These are phyloP conservation scores for Aspergillus sp. DNA, from an alignment of 2,329 filamentous ascomycete species.

Conservation along the genomic window DNA sequence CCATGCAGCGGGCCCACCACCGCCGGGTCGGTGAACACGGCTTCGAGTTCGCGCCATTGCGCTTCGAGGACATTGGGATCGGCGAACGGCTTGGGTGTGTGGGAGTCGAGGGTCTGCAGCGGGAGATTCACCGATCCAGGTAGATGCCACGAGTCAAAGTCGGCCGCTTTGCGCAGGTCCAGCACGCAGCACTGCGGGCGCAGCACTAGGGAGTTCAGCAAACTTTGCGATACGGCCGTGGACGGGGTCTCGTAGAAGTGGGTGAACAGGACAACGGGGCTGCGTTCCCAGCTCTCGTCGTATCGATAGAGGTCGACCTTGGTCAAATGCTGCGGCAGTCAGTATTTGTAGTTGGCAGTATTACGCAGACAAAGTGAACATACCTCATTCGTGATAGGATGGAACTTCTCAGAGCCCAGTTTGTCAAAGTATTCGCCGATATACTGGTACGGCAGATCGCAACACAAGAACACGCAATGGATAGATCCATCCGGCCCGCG, in stretches of 20 bases:
- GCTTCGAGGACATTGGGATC: conserved; percentile 42
- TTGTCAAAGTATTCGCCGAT: conserved; percentile 60
- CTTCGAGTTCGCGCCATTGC: conserved; percentile 50
- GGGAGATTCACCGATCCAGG: conserved; percentile 47
- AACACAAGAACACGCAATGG: conserved; percentile 60
- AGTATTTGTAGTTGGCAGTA: background rate
- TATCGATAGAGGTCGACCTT: conserved; percentile 55
- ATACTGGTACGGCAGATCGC: conserved; percentile 63
- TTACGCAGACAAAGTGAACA: conserved; percentile 7
- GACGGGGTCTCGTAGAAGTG: conserved; percentile 33
- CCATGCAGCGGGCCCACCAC: conserved; percentile 21
- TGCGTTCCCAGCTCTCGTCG: conserved; percentile 54
- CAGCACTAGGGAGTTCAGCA: conserved; percentile 22
- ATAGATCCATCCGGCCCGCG: conserved; percentile 46
- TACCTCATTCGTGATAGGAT: conserved; percentile 48
- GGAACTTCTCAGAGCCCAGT: conserved; percentile 49
- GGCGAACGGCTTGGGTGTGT: conserved; percentile 46
- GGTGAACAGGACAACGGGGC: conserved; percentile 39
- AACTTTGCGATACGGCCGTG: conserved; percentile 15
- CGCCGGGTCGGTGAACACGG: conserved; percentile 34
- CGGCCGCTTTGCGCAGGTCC: conserved; percentile 43
- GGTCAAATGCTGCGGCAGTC: conserved; percentile 39
- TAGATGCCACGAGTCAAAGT: conserved; percentile 45
- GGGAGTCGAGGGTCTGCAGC: conserved; percentile 33
- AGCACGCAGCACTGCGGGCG: conserved; percentile 37